Percentiles rank a stretch among this genome's conserved stretches.
Evolutionary conservation across 768 basidiomycete genomes (phyloP).

Genomic region (Fistulinella prunicolor): DNA sequence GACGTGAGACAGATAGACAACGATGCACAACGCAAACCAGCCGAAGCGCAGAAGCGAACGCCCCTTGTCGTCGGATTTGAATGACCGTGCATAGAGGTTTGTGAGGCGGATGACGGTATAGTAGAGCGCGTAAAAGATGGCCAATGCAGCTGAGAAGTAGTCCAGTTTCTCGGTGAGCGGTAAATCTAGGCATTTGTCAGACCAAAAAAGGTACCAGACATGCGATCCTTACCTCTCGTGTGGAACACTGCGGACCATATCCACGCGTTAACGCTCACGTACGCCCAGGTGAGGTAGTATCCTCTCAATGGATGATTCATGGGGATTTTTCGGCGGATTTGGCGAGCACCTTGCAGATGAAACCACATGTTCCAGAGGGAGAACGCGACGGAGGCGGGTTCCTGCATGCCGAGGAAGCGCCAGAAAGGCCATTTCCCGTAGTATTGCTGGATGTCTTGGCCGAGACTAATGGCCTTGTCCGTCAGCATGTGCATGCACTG

Average conservation of each 20-base stretch:
- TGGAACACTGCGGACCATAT: constrained; percentile 91
- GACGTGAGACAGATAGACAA: constrained; percentile 66
- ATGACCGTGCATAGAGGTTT: constrained; percentile 56
- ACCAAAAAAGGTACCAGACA: neutral
- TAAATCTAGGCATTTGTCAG: constrained; percentile 51
- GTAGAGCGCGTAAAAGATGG: constrained; percentile 81
- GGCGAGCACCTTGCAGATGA: constrained; percentile 60
- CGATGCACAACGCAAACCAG: constrained; percentile 53
- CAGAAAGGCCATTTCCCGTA: constrained; percentile 98
- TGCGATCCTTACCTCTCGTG: constrained; percentile 67
- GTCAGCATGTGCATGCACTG: constrained; percentile 82
- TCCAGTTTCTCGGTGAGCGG: constrained; percentile 86
- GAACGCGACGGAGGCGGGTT: constrained; percentile 89
- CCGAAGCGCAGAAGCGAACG: constrained; percentile 16
- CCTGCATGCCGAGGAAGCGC: constrained; percentile 85
- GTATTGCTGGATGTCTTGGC: constrained; percentile 64
- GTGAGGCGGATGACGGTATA: constrained; percentile 73
- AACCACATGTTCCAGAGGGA: constrained; percentile 81
- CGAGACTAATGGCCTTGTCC: constrained; percentile 44
- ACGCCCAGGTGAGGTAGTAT: constrained; percentile 66
- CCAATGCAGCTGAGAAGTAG: constrained; percentile 90
- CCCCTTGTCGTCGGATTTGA: constrained; percentile 24
- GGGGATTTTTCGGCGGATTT: constrained; percentile 47
- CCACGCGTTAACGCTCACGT: constrained; percentile 86
- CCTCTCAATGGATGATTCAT: constrained; percentile 61